phyloP scores from a whole-genome alignment of 163 green algal species.

The Trebouxia gelatinosa region DNA sequence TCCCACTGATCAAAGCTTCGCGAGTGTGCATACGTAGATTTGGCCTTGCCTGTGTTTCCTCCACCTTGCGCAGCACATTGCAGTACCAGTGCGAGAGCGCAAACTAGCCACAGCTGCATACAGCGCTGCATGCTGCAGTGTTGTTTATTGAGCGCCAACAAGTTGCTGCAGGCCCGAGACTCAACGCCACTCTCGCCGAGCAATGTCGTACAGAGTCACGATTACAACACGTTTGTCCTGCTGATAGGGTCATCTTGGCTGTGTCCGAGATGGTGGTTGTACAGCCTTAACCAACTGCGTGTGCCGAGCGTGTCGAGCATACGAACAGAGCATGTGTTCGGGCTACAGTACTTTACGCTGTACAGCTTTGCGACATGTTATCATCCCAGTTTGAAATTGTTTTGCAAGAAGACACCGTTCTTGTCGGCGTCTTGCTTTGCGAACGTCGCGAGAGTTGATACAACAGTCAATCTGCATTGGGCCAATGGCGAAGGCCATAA shows the following conservation, averaged over 20 bases:
- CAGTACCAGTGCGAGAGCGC: neutral
- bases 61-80: constrained; percentile 21
- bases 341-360: constrained; percentile 12
- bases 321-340: neutral
- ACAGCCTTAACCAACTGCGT: neutral
- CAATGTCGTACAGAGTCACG: no score
- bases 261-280: neutral
- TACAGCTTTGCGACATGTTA: neutral
- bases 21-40: neutral
- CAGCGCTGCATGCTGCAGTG: neutral
- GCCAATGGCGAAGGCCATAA: no score
- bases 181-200: no score
- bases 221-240: no score
- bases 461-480: neutral
- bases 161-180: no score
- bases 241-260: neutral
- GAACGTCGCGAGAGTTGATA: neutral
- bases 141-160: neutral
- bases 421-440: neutral
- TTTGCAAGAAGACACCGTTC: no score
- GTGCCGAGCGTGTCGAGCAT: constrained; percentile 8
- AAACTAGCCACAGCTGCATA: neutral
- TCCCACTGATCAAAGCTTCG: neutral
- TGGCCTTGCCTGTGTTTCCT: neutral
- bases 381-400: neutral